Percentiles rank a stretch among this genome's conserved stretches.
Conservation (phyloP, 495 filamentous ascomycete genomes). For the Neurospora pannonica region DNA sequence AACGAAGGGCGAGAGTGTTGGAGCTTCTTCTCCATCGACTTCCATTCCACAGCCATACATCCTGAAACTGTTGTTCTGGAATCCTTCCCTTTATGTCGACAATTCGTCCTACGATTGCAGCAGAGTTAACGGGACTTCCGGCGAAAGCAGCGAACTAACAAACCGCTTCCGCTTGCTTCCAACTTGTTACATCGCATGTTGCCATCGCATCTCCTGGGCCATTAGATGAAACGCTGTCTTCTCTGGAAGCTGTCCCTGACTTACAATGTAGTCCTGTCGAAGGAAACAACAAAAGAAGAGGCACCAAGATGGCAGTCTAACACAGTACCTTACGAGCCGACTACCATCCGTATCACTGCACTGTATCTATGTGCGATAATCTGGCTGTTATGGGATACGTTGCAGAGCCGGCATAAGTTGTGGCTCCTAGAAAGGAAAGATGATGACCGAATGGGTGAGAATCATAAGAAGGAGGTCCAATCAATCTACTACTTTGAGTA, state of each 20-base stretch:
- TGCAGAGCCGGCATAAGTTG: background rate
- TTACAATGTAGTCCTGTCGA: background rate
- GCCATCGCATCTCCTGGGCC: conserved; percentile 21
- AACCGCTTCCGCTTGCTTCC: conserved; percentile 2
- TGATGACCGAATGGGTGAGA: background rate
- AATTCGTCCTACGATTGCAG: background rate
- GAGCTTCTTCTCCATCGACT: background rate
- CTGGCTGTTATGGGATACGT: background rate
- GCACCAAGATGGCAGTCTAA: background rate
- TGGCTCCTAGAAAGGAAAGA: background rate
- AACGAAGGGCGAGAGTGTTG: background rate
- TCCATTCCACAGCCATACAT: background rate
- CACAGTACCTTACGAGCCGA: background rate
- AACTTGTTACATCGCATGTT: conserved; percentile 23
- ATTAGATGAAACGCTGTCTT: conserved; percentile 19
- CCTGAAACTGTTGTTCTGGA: conserved; percentile 9
- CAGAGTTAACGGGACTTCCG: background rate
- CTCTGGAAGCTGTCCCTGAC: background rate
- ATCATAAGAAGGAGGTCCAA: background rate
- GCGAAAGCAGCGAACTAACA: background rate
- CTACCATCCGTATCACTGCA: background rate
- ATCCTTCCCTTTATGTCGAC: conserved; percentile 4
- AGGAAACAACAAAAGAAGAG: background rate
- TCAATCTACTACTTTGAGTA: background rate
- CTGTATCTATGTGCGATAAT: background rate